Evolutionary conservation across 176 grass and related monocot species (phyloP), one percentile per base, ranked within the genome.

Genomic region (Oryza longistaminata): DNA sequence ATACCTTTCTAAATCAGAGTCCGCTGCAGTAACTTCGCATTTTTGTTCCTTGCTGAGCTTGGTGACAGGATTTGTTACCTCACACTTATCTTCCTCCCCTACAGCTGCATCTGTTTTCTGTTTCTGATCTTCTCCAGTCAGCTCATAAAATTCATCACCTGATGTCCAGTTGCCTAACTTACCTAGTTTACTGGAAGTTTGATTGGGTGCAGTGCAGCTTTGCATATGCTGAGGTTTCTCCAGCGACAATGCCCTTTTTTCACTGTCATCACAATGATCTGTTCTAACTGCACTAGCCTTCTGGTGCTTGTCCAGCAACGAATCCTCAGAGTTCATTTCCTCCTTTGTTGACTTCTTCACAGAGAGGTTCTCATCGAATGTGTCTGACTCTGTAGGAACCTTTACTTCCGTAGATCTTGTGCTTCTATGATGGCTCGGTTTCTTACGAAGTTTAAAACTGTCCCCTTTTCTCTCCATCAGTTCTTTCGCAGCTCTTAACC

Each of bases 401-500:
- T 87, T 89, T 66, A 73, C 85, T 55, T 91, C 88, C 24, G 27
- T 87, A 82, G 78, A 84, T 76, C 85, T 89, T 68, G 79, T 85
- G 55, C 73, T 87, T 85, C 55, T 83, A 71, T 84, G 76, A 81
- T 87, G 81, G 62, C 40, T 81, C 44, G 82, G 74, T 81, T 83
- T 93, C 90, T 88, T 99, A 43, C 67, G 81, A 83, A 90, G 87
- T 87, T 92, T 91, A 82, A 90, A 88, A 86, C 87, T 95, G 60
- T 99, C 93, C 25, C 91, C 87, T 77, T 90, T 95, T 87, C 88
- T 89, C 66, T 96, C 97, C 84, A 96, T 80, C 76, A 96, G 82
- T 82, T 94, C 93, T 67, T 99, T 99, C 88, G 93, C 93, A 62
- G 89, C 86, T 88, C 85, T 96, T 81, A 99, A 83, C 86, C 85